Base-by-base conservation (phyloP, 208 protist species). In the Trypanosoma melophagium region DNA sequence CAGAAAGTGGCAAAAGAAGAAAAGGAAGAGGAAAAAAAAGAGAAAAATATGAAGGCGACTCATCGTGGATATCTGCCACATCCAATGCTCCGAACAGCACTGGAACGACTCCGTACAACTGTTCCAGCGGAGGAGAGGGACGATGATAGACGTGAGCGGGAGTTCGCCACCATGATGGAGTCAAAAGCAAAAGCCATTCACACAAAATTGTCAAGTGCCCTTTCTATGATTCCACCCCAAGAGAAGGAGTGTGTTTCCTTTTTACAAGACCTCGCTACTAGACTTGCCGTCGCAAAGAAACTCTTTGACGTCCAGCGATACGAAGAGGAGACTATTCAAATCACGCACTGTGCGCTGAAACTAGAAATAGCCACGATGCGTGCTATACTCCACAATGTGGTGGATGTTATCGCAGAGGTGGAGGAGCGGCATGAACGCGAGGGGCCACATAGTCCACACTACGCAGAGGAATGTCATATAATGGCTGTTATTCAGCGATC, bases 311-410 rank as follows among this genome's bases (percentile, higher is more conserved):
- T 87, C 47, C 69, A 87, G 72, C 74, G 66, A 4, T 76, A 81
- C 57, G 89, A 95, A 60, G 72, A 89, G 45, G 77, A 82, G 53
- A 92, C 89, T 8, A 70, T 93, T n/a, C 78, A 86, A 65, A 73
- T 73, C 12, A 79, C 86, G 16, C 74, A 91, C 17, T 40, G 69
- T 12, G 75, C 74, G 7, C 45, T 95, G 7, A 68, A 70, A 31
- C 61, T 84, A 62, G 87, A 95, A 68, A 63, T 81, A 22, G 66
- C 73, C 51, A 74, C 79, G 19, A 62, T 95, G 82, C 66, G 71
- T 19, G 44, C 79, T 45, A 50, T 87, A 4, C 64, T 95, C 59
- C 44, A 42, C 12, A 22, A 53, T 17, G 21, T 64, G 47, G 66
- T 71, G 19, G 47, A 61, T 50, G 49, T 40, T 49, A 53, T 76